A percentile compares a stretch with the other conserved stretches of the same genome.
phyloP scores from a whole-genome alignment of 1,284 basidiomycete genomes.

The Xanthoconium separans region DNA sequence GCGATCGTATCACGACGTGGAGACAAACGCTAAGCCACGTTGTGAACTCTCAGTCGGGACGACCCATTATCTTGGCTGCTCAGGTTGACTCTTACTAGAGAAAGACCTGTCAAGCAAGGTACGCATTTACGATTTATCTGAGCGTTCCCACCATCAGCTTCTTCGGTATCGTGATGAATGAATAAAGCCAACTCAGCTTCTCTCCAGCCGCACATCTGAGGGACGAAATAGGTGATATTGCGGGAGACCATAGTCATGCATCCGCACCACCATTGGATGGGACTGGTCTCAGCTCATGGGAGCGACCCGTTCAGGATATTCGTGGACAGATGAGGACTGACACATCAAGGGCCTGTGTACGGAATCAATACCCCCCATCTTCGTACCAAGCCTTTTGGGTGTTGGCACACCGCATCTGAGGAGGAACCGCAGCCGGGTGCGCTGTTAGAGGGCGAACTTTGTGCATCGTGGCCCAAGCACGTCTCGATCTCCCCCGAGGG shows the following conservation, averaged over 20 bases:
- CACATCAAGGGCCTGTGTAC: constrained; percentile 21
- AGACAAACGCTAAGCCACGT: constrained; percentile 30
- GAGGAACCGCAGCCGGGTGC: not conserved
- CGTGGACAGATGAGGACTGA: constrained; percentile 12
- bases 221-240: constrained; percentile 23
- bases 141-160: constrained; percentile 7
- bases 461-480: constrained; percentile 2
- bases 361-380: constrained; percentile 9
- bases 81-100: constrained; percentile 1
- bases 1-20: not conserved
- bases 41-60: constrained; percentile 3
- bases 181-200: constrained; percentile 4
- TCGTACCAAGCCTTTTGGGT: not conserved
- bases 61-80: not conserved
- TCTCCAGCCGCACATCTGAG: constrained; percentile 9
- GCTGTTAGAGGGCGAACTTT: constrained; percentile 18
- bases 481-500: not conserved
- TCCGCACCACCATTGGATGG: not conserved
- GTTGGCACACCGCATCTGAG: not conserved
- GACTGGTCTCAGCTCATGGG: constrained; percentile 1
- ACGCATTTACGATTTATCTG: not conserved
- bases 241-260: not conserved
- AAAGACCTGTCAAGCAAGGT: not conserved
- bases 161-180: constrained; percentile 17
- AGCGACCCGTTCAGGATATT: constrained; percentile 13